Base-by-base conservation (phyloP, 768 basidiomycete species). In the Mycena latifolia region DNA sequence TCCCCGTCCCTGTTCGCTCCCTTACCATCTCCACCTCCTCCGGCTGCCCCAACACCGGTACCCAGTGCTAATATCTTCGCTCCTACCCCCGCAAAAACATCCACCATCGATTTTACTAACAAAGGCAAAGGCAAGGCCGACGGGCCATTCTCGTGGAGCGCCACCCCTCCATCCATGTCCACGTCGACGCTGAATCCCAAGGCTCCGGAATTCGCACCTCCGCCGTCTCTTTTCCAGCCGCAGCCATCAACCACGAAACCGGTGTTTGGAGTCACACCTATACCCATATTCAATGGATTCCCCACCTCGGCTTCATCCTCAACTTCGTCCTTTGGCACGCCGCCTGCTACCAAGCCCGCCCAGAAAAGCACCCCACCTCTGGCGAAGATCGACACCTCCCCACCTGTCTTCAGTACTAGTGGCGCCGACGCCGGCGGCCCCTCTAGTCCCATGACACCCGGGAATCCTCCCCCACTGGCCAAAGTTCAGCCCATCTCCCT, bases 401-500 rank as follows among this genome's bases (percentile, higher is more conserved):
- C 67, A 39, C 57, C 43, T 35, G 27, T 57, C 37, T 24, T 20
- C 55, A 28, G 45, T 56, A 25, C 45, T 51, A 43, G 9, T 61
- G 39, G 41, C 18, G 31, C 52, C 28, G 31, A 53, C 25, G 24
- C 53, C 24, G 27, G 51, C 27, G 63, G 61, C 18, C 57, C 59
- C 8, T 61, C 45, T 25, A 60, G 61, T 35, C 65, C 73, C 48
- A 65, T 64, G 47, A 71, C 74, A 1, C 81, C 84, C 2, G 66
- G 61, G 37, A 65, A 71, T 18, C 82, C 84, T 6, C 84, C 86
- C 12, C 79, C 77, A 10, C 72, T 82, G 14, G 69, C 75, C 9
- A 81, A 75, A 67, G 74, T 74, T 9, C 77, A 79, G 59, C 83
- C 81, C 8, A 82, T 87, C 37, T 83, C 86, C 9, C 76, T 86